These are phyloP conservation scores for Tulasnella sp. DNA, from an alignment of 768 basidiomycete species.

Conservation along the genomic window DNA sequence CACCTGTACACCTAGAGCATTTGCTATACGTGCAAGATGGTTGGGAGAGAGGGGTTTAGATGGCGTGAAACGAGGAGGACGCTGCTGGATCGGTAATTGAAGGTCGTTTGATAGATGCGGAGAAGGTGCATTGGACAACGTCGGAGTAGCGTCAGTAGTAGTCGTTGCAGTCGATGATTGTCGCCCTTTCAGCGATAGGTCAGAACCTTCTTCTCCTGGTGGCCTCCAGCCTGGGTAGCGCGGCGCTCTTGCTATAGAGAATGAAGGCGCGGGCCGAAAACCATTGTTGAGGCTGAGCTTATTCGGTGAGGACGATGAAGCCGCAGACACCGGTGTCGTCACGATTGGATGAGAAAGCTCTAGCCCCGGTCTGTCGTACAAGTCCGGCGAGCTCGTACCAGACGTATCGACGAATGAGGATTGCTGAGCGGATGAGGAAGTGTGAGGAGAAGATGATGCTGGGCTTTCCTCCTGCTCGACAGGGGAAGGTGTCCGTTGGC, in stretches of 20 bases:
- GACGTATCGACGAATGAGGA: slow-evolving; percentile 3
- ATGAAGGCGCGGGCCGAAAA: slow-evolving; percentile 4
- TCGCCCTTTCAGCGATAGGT: too few relatives aligned
- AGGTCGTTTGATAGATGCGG: too few relatives aligned
- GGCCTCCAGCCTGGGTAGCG: slow-evolving; percentile 12
- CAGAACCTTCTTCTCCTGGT: background rate
- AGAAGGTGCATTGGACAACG: too few relatives aligned
- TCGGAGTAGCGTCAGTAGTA: too few relatives aligned
- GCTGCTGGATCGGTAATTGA: too few relatives aligned
- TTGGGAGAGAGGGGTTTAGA: slow-evolving; percentile 52
- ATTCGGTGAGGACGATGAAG: too few relatives aligned
- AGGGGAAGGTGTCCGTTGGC: slow-evolving; percentile 2
- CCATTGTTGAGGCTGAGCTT: background rate
- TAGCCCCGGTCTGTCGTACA: background rate
- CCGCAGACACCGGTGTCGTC: too few relatives aligned
- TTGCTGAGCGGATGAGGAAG: background rate
- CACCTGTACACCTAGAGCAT: slow-evolving; percentile 70
- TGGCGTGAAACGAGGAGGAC: background rate
- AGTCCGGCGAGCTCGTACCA: slow-evolving; percentile 9
- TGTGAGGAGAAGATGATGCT: slow-evolving; percentile 8
- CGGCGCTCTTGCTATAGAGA: slow-evolving; percentile 6
- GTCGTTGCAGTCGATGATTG: too few relatives aligned
- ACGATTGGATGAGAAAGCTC: too few relatives aligned
- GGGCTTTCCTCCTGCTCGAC: slow-evolving; percentile 1
- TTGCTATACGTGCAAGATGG: slow-evolving; percentile 70